Base-by-base conservation (phyloP, 495 filamentous ascomycete genomes). In the Thermothielavioides terrestris region DNA sequence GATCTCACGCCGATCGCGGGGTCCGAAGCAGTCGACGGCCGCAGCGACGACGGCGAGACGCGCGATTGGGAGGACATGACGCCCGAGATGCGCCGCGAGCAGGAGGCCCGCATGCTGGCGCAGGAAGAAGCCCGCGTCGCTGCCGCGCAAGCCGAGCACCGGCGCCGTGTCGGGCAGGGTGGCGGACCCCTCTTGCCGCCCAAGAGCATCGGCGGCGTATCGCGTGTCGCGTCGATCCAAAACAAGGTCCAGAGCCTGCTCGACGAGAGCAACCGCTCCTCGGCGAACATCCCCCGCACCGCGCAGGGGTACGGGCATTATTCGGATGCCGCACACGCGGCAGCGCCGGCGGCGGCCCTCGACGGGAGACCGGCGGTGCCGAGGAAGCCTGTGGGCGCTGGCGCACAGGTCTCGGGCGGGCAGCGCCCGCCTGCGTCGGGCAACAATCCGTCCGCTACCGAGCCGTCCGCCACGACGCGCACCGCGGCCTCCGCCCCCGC, bases 91-190 rank as follows among this genome's bases (percentile, higher is more conserved):
- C 81, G 89, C 26, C 81, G 92, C 22, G 92, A 97, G 62, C 74
- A 96, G 6, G 92, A 98, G 64, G 80, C 89, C 18, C 76, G 83
- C 30, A 80, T 86, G 38, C 78, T 97, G 17, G 84, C 84, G 17
- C 81, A 88, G 63, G 92, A 97, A 67, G 92, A 98, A 65, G 83
- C 83, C 51, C 77, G 92, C n/a, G 94, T 98, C 9, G 89, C 86
- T 28, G 83, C 79, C 36, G 92, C 90, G 1, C 88, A 88, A n/a
- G 89, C 86, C 1, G 92, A 95, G 64, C 94, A 96, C 60, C 81
- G 86, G 4, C 77, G 81, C 50, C 82, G 84, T 22, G 73, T 95
- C 36, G 82, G 86, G 2, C 82, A 82, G 45, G 66, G 79, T 12
- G 79, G 76, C 1, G 48, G 14, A 2, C 49, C 65, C 3, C 46